phyloP scores from a whole-genome alignment of 352 stramenopile species.

The Globisporangium emineosum region DNA sequence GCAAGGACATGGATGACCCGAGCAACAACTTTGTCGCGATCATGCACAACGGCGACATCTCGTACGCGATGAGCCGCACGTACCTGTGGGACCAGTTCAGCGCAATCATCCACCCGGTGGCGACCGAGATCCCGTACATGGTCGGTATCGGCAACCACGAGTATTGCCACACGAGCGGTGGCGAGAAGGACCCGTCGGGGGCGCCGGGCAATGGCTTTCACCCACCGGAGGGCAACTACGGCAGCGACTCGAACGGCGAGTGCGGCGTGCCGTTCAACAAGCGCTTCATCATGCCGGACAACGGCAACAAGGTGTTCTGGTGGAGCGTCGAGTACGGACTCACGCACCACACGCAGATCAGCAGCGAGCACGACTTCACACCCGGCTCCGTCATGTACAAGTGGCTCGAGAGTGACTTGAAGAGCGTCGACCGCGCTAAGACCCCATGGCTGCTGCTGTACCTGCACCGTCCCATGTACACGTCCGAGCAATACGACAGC shows the following conservation, averaged over 20 bases:
- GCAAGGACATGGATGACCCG: background rate
- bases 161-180: background rate
- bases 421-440: background rate
- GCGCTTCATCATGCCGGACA: slow-evolving; percentile 4
- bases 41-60: slow-evolving; percentile 1
- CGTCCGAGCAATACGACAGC: background rate
- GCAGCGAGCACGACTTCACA: slow-evolving; percentile 3
- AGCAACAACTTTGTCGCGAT: background rate
- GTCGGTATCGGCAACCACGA: background rate
- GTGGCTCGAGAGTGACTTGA: background rate
- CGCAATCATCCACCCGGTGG: background rate
- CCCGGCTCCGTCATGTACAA: background rate
- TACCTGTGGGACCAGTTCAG: background rate
- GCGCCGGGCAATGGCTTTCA: background rate
- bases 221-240: background rate
- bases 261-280: background rate
- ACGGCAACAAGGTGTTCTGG: slow-evolving; percentile 1
- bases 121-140: background rate
- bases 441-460: background rate
- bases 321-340: background rate
- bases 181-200: background rate
- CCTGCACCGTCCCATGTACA: background rate
- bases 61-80: background rate
- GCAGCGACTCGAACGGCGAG: background rate
- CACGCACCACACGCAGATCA: slow-evolving; percentile 4